These are phyloP conservation scores for Meripilus lineatus DNA, from an alignment of 1,284 basidiomycete species.

Conservation along the genomic window DNA sequence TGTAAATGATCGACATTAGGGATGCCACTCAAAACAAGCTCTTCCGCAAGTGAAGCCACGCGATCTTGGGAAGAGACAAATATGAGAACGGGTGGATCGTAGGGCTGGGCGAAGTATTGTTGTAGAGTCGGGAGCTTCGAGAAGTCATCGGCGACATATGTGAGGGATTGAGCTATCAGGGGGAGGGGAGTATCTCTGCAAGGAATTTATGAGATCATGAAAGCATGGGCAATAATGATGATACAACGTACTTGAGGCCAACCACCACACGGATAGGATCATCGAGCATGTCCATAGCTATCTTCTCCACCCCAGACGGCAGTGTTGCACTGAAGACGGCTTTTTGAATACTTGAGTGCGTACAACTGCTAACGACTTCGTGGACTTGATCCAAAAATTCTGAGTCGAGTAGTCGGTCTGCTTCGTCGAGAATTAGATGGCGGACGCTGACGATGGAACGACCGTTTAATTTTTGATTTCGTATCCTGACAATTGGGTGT, in stretches of 20 bases:
- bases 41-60: constrained; percentile 85
- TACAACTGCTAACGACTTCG: constrained; percentile 85
- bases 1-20: constrained; percentile 90
- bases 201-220: constrained; percentile 6
- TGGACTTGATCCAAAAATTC: constrained; percentile 90
- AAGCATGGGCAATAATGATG: constrained; percentile 1
- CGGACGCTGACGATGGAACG: constrained; percentile 52
- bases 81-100: constrained; percentile 89
- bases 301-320: constrained; percentile 83
- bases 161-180: constrained; percentile 82
- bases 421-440: constrained; percentile 87
- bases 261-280: constrained; percentile 88
- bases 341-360: constrained; percentile 71
- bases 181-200: constrained; percentile 81
- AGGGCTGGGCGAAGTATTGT: constrained; percentile 75
- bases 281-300: constrained; percentile 80
- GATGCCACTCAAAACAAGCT: constrained; percentile 81
- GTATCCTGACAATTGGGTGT: neutral
- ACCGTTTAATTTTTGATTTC: constrained; percentile 3
- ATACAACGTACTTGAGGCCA: constrained; percentile 81
- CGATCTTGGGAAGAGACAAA: constrained; percentile 94
- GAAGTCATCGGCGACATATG: constrained; percentile 89
- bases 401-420: constrained; percentile 83
- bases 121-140: constrained; percentile 89
- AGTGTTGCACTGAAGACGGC: constrained; percentile 94